Percentiles rank a stretch among this genome's conserved stretches.
phyloP scores from a whole-genome alignment of 2,329 filamentous ascomycete genomes.

The Aspergillus sojae region DNA sequence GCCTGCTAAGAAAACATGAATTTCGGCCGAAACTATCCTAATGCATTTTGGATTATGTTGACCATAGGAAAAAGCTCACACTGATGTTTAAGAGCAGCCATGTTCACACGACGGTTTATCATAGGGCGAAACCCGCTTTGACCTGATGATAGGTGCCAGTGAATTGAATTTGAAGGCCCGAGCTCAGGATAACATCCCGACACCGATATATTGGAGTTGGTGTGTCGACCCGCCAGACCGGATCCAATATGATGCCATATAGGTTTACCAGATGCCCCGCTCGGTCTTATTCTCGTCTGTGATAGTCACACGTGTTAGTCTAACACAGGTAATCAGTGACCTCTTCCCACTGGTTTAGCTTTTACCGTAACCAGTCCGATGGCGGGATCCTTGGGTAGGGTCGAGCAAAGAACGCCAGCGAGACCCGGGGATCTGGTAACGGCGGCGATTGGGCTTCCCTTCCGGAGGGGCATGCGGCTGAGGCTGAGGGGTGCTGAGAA shows the following conservation, averaged over 20 bases:
- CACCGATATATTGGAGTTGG: background rate
- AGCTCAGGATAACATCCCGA: background rate
- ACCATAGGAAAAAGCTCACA: background rate
- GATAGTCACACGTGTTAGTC: background rate
- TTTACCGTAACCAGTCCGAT: background rate
- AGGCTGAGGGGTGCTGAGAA: background rate
- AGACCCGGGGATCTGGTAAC: conserved; percentile 11
- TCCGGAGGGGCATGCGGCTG: background rate
- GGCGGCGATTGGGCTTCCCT: conserved; percentile 11
- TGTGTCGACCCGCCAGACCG: background rate
- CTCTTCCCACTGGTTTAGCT: background rate
- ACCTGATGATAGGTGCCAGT: background rate
- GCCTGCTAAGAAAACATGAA: too few species aligned
- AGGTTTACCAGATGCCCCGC: background rate
- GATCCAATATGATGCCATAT: background rate
- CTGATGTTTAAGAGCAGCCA: background rate
- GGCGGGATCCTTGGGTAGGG: background rate
- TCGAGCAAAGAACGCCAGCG: background rate
- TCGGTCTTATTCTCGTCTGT: background rate
- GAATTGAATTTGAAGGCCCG: background rate
- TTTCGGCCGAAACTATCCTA: background rate
- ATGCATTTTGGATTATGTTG: background rate
- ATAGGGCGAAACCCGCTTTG: background rate
- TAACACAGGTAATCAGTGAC: background rate
- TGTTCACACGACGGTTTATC: background rate